Evolutionary conservation across 768 basidiomycete species (phyloP).

Genomic region (Boletus fagicola): DNA sequence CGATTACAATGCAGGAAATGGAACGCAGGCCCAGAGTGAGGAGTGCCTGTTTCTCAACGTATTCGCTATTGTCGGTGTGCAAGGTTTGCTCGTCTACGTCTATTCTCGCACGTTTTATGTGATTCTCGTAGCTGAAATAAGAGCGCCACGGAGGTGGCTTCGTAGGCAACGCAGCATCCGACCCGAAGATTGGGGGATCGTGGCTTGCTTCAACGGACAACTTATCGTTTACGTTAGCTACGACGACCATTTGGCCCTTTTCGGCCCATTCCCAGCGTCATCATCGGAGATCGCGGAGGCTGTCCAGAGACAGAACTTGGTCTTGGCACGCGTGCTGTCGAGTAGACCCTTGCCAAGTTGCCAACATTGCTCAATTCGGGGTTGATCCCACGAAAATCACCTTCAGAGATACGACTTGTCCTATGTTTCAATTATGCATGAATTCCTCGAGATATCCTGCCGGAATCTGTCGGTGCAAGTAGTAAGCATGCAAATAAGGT

Average conservation of each 20-base stretch:
- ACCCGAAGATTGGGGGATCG: conserved; percentile 1
- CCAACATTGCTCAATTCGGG: neutral
- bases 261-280: neutral
- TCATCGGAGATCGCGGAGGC: neutral
- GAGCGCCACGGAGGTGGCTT: neutral
- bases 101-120: neutral
- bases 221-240: conserved; percentile 2
- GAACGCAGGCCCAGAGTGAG: neutral
- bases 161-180: neutral
- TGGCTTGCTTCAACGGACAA: neutral
- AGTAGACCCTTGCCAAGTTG: neutral
- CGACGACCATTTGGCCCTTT: neutral
- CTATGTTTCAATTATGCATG: too few relatives aligned
- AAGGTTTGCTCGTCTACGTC: neutral
- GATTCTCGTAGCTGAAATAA: neutral
- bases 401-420: neutral
- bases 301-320: neutral
- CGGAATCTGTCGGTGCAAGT: neutral
- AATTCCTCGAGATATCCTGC: neutral
- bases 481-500: neutral
- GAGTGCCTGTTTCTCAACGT: neutral
- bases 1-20: conserved; percentile 1
- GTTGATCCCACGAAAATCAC: neutral
- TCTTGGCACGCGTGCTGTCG: neutral
- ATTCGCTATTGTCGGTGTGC: neutral